Conservation (phyloP, 495 filamentous ascomycete species). For the Penicillium macrosclerotiorum region DNA sequence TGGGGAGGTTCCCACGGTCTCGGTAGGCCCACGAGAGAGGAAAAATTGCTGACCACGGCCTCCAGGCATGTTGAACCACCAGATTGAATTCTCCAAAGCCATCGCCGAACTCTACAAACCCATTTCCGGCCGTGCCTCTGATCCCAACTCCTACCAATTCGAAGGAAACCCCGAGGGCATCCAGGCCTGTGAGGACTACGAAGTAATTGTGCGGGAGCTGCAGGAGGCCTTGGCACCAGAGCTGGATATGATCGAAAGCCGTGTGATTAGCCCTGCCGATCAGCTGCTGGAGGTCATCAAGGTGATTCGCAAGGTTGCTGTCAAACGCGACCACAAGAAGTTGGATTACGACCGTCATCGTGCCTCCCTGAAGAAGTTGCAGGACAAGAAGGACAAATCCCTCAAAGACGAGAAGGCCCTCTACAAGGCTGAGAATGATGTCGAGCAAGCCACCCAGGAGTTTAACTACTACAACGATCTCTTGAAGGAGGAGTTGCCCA, state of each 20-base stretch:
- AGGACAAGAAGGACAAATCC: slow-evolving; percentile 96
- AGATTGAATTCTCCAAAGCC: slow-evolving; percentile 97
- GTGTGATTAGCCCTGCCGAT: slow-evolving; percentile 90
- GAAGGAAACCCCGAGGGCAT: slow-evolving; percentile 96
- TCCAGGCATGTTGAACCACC: slow-evolving; percentile 87
- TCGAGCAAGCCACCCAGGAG: slow-evolving; percentile 90
- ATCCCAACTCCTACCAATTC: slow-evolving; percentile 75
- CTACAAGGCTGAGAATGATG: slow-evolving; percentile 91
- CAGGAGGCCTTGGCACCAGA: slow-evolving; percentile 86
- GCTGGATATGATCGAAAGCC: slow-evolving; percentile 93
- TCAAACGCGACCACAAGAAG: slow-evolving; percentile 96
- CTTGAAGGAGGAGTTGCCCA: slow-evolving; percentile 91
- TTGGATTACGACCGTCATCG: slow-evolving; percentile 91
- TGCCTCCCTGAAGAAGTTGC: slow-evolving; percentile 81
- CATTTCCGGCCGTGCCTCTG: slow-evolving; percentile 92
- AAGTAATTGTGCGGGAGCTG: slow-evolving; percentile 84
- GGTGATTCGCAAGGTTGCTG: slow-evolving; percentile 80
- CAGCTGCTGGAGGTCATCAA: slow-evolving; percentile 95
- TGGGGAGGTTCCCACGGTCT: neutral
- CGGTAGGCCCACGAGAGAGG: neutral
- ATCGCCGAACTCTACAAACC: slow-evolving; percentile 97
- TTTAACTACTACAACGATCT: slow-evolving; percentile 97
- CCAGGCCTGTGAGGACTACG: slow-evolving; percentile 93
- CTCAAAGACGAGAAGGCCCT: slow-evolving; percentile 96
- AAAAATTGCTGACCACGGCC: slow-evolving; percentile 13